phyloP scores from a whole-genome alignment of 495 filamentous ascomycete genomes.

The Bryoglossum gracile region DNA sequence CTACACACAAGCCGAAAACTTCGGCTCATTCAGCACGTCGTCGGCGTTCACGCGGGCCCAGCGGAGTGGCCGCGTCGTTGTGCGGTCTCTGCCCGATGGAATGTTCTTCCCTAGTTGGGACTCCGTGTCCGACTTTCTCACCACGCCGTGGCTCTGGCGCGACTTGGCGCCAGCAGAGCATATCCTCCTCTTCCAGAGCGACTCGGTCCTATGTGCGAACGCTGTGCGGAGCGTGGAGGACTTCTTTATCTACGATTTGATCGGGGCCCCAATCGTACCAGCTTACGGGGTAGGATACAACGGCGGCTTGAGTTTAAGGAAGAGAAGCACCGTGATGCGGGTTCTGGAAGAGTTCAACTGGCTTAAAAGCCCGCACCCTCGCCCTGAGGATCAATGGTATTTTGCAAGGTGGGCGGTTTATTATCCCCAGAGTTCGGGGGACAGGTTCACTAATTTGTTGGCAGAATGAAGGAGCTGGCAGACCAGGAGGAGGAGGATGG shows the following conservation, averaged over 20 bases:
- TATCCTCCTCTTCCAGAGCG: conserved; percentile 20
- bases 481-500: conserved; percentile 8
- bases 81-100: conserved; percentile 12
- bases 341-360: conserved; percentile 12
- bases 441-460: not conserved
- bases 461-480: conserved; percentile 6
- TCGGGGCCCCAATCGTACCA: conserved; percentile 17
- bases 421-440: not conserved
- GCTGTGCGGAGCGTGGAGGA: conserved; percentile 17
- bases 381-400: conserved; percentile 22
- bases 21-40: conserved; percentile 13
- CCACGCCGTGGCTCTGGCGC: conserved; percentile 15
- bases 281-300: conserved; percentile 17
- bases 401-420: conserved; percentile 9
- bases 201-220: conserved; percentile 19
- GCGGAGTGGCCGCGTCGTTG: conserved; percentile 1
- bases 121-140: conserved; percentile 18
- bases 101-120: conserved; percentile 16
- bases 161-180: conserved; percentile 19
- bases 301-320: conserved; percentile 22
- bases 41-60: conserved; percentile 8
- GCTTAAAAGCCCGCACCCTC: not conserved
- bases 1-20: conserved; percentile 21
- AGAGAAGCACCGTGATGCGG: conserved; percentile 14
- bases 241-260: conserved; percentile 23